Percentiles rank a stretch among this genome's conserved stretches.
Evolutionary conservation across 345 rosid species (phyloP).

Genomic region (Noccaea caerulescens): DNA sequence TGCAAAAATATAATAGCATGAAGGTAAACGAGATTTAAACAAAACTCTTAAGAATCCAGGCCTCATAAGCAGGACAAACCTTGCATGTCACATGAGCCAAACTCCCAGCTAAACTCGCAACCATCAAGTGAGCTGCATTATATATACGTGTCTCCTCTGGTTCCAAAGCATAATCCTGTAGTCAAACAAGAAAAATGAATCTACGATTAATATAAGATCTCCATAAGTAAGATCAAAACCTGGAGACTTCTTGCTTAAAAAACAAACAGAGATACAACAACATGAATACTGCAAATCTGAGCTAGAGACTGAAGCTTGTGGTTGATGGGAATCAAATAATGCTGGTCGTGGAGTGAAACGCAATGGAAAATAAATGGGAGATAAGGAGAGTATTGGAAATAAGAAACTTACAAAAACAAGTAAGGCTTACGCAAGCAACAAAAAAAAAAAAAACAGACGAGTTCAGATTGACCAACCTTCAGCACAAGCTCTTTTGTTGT

Average conservation of each 20-base stretch:
- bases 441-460: background rate
- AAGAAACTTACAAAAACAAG: background rate
- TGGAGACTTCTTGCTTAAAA: background rate
- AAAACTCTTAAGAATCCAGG: constrained; percentile 18
- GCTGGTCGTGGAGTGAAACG: background rate
- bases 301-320: background rate
- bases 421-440: background rate
- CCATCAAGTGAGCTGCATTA: constrained; percentile 97
- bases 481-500: constrained; percentile 97
- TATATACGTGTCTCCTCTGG: constrained; percentile 87
- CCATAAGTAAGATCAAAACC: background rate
- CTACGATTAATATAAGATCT: background rate
- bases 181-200: background rate
- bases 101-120: constrained; percentile 99
- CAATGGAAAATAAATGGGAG: background rate
- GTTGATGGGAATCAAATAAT: background rate
- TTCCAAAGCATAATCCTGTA: constrained; percentile 91
- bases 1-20: constrained; percentile 24
- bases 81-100: constrained; percentile 99
- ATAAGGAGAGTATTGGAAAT: background rate
- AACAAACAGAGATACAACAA: constrained; percentile 19
- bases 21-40: constrained; percentile 12
- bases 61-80: constrained; percentile 50
- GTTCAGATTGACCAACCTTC: constrained; percentile 60
- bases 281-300: background rate